Conservation (phyloP, 2,329 filamentous ascomycete species). For the Aspergillus awamori region DNA sequence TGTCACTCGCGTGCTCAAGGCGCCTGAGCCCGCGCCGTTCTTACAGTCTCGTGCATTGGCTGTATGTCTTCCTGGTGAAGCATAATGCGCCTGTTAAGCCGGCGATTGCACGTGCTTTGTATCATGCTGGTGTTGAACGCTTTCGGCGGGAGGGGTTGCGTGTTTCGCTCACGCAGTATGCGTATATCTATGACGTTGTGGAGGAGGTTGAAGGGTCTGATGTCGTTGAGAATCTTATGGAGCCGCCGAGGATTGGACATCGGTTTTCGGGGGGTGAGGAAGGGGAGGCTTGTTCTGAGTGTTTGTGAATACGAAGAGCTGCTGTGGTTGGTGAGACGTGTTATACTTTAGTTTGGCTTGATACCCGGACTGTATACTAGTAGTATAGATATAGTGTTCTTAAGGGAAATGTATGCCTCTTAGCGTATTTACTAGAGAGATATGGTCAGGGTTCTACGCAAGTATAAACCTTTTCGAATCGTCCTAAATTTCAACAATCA, state of each 20-base stretch:
- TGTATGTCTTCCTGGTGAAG: constrained; percentile 49
- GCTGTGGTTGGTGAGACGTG: too few species aligned
- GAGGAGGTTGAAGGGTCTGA: constrained; percentile 46
- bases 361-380: not conserved
- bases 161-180: constrained; percentile 40
- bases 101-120: constrained; percentile 52
- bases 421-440: too few species aligned
- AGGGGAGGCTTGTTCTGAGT: not conserved
- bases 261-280: not conserved
- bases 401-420: not conserved
- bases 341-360: not conserved
- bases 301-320: too few species aligned
- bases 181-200: constrained; percentile 51
- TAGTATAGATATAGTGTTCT: not conserved
- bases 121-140: constrained; percentile 52
- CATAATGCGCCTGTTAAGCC: constrained; percentile 48
- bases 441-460: too few species aligned
- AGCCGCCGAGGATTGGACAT: constrained; percentile 23
- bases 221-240: constrained; percentile 37
- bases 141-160: constrained; percentile 41
- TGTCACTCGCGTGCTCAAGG: constrained; percentile 44
- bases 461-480: too few species aligned
- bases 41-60: constrained; percentile 51
- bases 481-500: not conserved
- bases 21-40: constrained; percentile 44